Percentiles rank a stretch among this genome's conserved stretches.
These are phyloP conservation scores for Alternaria sp. DNA, from an alignment of 2,329 filamentous ascomycete species.

Conservation along the genomic window DNA sequence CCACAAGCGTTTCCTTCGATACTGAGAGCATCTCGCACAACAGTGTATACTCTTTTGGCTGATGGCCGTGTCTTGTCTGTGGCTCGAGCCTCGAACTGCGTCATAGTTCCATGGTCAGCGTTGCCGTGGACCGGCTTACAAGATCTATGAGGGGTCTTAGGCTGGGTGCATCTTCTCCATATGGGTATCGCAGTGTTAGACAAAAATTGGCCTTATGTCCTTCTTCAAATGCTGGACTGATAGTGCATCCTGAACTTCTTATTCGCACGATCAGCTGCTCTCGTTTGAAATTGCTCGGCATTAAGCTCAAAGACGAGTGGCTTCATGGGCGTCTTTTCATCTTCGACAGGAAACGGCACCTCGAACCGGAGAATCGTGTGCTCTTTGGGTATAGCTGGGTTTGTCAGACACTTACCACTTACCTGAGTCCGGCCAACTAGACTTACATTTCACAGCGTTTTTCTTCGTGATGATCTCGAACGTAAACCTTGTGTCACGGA, in stretches of 20 bases:
- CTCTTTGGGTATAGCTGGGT: constrained; percentile 80
- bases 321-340: constrained; percentile 42
- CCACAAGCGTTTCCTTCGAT: not conserved
- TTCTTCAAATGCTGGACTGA: constrained; percentile 71
- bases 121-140: not conserved
- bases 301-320: constrained; percentile 82
- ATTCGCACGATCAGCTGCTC: constrained; percentile 84
- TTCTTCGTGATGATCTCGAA: constrained; percentile 82
- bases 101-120: not conserved
- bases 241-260: constrained; percentile 92
- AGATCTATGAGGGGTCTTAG: not conserved
- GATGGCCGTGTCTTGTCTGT: too few relatives aligned
- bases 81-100: too few relatives aligned
- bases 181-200: not conserved
- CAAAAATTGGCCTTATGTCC: not conserved
- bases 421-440: constrained; percentile 11
- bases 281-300: constrained; percentile 84
- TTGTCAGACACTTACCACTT: constrained; percentile 25
- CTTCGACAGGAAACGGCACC: constrained; percentile 61
- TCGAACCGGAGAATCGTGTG: constrained; percentile 83
- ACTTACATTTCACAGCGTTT: constrained; percentile 72
- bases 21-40: not conserved
- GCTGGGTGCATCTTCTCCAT: not conserved
- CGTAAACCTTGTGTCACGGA: constrained; percentile 85
- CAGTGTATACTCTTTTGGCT: not conserved